Conservation (phyloP, 2,329 filamentous ascomycete species). For the Zalaria obscura region DNA sequence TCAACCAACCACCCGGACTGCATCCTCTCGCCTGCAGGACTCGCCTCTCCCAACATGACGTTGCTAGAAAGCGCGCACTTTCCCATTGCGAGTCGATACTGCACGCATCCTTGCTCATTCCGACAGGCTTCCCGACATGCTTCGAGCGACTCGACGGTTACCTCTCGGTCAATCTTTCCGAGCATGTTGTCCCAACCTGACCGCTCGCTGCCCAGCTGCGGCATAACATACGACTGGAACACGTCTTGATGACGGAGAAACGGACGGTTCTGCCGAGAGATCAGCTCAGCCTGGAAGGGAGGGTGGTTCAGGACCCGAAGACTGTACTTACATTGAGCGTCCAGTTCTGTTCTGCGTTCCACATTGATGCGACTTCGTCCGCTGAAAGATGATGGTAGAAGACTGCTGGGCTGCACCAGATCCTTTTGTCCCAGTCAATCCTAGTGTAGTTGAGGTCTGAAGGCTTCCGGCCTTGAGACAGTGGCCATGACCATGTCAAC, state of each 20-base stretch:
- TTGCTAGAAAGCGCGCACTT: no score
- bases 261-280: background rate
- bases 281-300: background rate
- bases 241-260: constrained; percentile 12
- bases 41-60: no score
- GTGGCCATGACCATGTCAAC: constrained; percentile 12
- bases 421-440: background rate
- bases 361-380: constrained; percentile 10
- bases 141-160: constrained; percentile 4
- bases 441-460: constrained; percentile 11
- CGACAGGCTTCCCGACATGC: constrained; percentile 13
- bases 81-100: constrained; percentile 7
- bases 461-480: constrained; percentile 14
- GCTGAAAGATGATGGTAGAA: constrained; percentile 13
- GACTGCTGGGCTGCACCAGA: constrained; percentile 15
- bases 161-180: constrained; percentile 6
- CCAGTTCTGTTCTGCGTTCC: constrained; percentile 15
- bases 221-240: constrained; percentile 13
- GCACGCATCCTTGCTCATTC: constrained; percentile 10
- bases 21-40: no score
- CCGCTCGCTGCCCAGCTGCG: constrained; percentile 9
- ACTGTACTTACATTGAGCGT: constrained; percentile 1
- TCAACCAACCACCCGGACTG: no score
- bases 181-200: constrained; percentile 14
- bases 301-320: background rate